Percentiles rank a stretch among this genome's conserved stretches.
Evolutionary conservation across 805 yeast species (phyloP).

Genomic region (Lachancea thermotolerans): DNA sequence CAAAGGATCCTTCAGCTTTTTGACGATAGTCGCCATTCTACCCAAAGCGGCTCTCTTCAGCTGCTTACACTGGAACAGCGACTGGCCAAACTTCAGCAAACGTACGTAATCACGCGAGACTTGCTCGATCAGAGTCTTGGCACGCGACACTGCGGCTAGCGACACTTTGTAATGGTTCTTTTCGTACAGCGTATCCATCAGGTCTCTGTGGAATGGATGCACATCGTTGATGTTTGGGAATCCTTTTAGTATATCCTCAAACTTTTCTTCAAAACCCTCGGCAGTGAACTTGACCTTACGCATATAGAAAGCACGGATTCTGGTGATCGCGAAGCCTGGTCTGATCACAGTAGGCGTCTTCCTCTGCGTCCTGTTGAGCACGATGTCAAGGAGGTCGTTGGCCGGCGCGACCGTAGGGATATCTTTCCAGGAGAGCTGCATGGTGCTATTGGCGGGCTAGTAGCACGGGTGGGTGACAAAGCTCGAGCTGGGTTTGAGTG

Average conservation of each 20-base stretch:
- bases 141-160: conserved; percentile 87
- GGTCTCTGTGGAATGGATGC: conserved; percentile 97
- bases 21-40: conserved; percentile 97
- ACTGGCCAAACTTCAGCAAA: conserved; percentile 93
- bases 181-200: conserved; percentile 96
- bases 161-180: conserved; percentile 97
- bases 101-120: conserved; percentile 94
- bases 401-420: conserved; percentile 91
- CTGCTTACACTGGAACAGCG: conserved; percentile 97
- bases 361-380: conserved; percentile 94
- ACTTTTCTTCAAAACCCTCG: conserved; percentile 92
- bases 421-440: conserved; percentile 99
- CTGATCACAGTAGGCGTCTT: conserved; percentile 98
- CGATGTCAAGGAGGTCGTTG: conserved; percentile 91
- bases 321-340: conserved; percentile 91
- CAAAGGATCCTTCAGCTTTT: conserved; percentile 91
- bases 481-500: neutral
- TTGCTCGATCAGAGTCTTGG: conserved; percentile 90
- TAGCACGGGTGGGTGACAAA: neutral
- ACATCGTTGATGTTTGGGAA: conserved; percentile 96
- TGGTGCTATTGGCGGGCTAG: conserved; percentile 23
- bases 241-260: conserved; percentile 74
- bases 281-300: conserved; percentile 95
- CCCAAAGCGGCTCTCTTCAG: conserved; percentile 97
- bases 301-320: conserved; percentile 97